phyloP scores from a whole-genome alignment of 2,329 filamentous ascomycete species.

The Penicillium sp. region DNA sequence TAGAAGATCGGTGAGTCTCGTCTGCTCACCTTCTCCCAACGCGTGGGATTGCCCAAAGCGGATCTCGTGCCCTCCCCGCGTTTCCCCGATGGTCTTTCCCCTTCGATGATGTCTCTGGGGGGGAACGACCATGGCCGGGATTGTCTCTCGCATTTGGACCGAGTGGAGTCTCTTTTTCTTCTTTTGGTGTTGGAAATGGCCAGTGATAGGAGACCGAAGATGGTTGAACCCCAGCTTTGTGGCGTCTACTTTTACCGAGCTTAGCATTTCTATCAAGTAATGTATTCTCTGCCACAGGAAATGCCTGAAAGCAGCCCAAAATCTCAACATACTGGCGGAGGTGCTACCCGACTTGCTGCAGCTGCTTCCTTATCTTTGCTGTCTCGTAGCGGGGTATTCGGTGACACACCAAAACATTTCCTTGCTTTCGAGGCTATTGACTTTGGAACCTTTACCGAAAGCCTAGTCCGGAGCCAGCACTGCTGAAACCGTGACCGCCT shows the following conservation, averaged over 20 bases:
- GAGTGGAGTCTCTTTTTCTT: neutral
- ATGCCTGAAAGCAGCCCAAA: neutral
- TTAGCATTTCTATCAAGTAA: neutral
- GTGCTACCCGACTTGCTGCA: neutral
- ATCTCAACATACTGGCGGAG: neutral
- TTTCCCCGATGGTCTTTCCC: constrained; percentile 9
- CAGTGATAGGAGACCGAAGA: neutral
- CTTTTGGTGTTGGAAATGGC: neutral
- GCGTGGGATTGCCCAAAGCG: constrained; percentile 19
- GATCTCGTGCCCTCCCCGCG: constrained; percentile 16
- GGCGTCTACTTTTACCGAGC: neutral
- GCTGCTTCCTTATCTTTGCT: neutral
- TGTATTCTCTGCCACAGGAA: neutral
- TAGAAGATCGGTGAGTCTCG: constrained; percentile 10
- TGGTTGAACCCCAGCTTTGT: neutral
- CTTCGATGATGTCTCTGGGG: neutral
- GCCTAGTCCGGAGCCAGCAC: neutral
- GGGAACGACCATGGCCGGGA: neutral
- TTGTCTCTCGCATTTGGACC: neutral
- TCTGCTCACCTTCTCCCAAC: constrained; percentile 2
- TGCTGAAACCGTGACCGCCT: neutral
- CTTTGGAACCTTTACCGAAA: neutral
- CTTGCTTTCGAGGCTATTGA: neutral
- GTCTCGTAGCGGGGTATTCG: neutral
- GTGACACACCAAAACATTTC: neutral